Evolutionary conservation across 78 protist species (phyloP), one percentile per base, ranked within the genome.

Genomic region (Protostelium mycophagum): DNA sequence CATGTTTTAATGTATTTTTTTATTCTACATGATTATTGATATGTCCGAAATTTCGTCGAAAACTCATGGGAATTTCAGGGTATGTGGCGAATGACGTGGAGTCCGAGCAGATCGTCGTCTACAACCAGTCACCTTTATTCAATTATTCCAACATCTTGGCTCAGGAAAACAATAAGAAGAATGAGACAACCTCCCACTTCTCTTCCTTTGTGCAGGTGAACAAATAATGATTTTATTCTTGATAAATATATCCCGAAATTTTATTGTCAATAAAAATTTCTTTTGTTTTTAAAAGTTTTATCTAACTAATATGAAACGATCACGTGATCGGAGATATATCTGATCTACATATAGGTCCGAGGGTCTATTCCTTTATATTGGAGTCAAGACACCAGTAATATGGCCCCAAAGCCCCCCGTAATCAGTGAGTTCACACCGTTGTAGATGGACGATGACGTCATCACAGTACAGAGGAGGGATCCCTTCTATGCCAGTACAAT

Each of bases 281-380:
- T n/a, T n/a, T n/a, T n/a, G n/a, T n/a, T n/a, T n/a, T n/a, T n/a
- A n/a, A n/a, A n/a, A n/a, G n/a, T n/a, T n/a, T n/a, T n/a, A n/a
- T n/a, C n/a, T n/a, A n/a, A n/a, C n/a, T n/a, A n/a, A n/a, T n/a
- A n/a, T n/a, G n/a, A n/a, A n/a, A n/a, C n/a, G 34, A 85, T 83
- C 35, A 28, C 88, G 35, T 36, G 0, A 1, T 87, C 89, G 35
- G 1, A 23, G 37, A 73, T 31, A 83, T 83, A 87, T 0, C 28
- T 94, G 5, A 38, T 96, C 0, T 92, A 51, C 29, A 97, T 96
- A 28, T 97, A 96, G 89, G 85, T 93, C 28, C 93, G 99, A 29
- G 99, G 99, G 1, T 96, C 99, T 23, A 96, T 98, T 1, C 99
- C 99, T 1, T 87, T 98, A 34, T 95, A 91, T 83, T 99, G 99